Conservation (phyloP, 2,329 filamentous ascomycete species). For the Aschersonia sp. region DNA sequence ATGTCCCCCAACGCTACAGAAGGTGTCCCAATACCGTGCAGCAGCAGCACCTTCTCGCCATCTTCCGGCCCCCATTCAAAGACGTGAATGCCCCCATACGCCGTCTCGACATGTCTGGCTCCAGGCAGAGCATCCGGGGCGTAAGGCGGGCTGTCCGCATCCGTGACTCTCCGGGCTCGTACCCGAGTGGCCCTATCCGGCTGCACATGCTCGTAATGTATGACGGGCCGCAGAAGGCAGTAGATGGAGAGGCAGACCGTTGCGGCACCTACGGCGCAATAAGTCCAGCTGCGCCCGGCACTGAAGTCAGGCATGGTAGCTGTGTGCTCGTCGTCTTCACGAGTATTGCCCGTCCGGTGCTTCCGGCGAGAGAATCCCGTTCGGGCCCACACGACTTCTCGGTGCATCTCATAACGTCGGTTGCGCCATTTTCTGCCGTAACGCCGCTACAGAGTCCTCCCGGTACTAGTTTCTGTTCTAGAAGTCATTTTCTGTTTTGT, state of each 20-base stretch:
- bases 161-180: constrained; percentile 1
- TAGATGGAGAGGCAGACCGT: constrained; percentile 21
- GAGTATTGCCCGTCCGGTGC: too few species aligned
- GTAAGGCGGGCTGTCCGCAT: constrained; percentile 31
- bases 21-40: constrained; percentile 75
- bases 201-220: constrained; percentile 5
- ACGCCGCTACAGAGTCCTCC: too few species aligned
- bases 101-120: constrained; percentile 50
- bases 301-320: too few species aligned
- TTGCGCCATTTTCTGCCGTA: too few species aligned
- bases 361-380: too few species aligned
- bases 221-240: constrained; percentile 13
- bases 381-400: too few species aligned
- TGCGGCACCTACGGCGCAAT: constrained; percentile 6
- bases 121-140: constrained; percentile 58
- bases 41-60: constrained; percentile 57
- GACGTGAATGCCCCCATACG: constrained; percentile 57
- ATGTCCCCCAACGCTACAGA: constrained; percentile 53
- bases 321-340: too few species aligned
- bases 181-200: constrained; percentile 1
- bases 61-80: constrained; percentile 69
- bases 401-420: too few species aligned
- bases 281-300: too few species aligned
- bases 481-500: too few species aligned
- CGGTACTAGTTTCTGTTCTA: too few species aligned